Percentiles rank a stretch among this genome's conserved stretches.
These are phyloP conservation scores for Voacanga thouarsii DNA, from an alignment of 257 asterid genomes.

Conservation along the genomic window DNA sequence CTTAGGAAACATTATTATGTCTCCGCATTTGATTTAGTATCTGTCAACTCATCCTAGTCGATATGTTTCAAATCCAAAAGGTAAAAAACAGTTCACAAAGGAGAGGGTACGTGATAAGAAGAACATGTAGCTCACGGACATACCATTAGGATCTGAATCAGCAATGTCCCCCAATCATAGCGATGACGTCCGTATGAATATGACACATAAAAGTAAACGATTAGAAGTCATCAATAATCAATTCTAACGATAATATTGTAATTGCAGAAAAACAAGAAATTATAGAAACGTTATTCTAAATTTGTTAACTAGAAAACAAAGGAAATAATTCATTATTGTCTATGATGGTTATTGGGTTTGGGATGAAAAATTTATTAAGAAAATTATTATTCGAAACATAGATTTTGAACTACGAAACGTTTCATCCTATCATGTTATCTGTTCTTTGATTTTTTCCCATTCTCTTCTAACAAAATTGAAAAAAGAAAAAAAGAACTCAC, in stretches of 20 bases:
- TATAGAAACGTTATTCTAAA: no score
- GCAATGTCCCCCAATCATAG: constrained; percentile 22
- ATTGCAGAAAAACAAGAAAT: no score
- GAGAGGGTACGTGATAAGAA: not conserved
- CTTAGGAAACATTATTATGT: not conserved
- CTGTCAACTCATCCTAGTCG: not conserved
- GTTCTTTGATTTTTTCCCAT: no score
- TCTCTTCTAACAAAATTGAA: no score
- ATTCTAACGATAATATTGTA: not conserved
- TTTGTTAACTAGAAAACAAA: not conserved
- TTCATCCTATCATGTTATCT: no score
- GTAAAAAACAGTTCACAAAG: not conserved
- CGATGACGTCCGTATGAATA: constrained; percentile 23
- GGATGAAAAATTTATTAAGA: not conserved
- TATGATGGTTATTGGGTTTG: not conserved
- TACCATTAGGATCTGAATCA: constrained; percentile 77
- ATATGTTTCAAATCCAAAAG: not conserved
- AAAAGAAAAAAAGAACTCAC: constrained; percentile 7
- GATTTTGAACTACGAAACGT: no score
- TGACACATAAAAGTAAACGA: not conserved
- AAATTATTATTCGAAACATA: no score
- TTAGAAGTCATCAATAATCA: not conserved
- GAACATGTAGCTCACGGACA: not conserved
- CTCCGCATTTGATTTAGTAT: not conserved
- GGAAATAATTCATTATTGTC: no score